Evolutionary conservation across 2,329 filamentous ascomycete species (phyloP), one percentile per base, ranked within the genome.

Genomic region (Aspergillus pseudoterreus): DNA sequence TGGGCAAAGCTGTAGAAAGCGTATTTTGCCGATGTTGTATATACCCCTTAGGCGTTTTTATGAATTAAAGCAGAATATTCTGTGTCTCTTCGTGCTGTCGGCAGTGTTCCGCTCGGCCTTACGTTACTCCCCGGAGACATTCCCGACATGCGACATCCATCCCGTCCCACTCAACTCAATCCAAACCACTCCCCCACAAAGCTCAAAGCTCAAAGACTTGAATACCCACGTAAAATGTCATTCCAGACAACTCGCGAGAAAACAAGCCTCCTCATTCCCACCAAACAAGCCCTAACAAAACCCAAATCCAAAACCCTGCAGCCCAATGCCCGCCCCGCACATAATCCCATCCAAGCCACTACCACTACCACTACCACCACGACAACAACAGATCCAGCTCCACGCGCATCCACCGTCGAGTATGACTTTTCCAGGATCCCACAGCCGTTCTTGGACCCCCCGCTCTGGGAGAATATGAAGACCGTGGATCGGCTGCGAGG

Each of bases 371-470:
- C 35, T 1, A 11, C 38, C 42, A 35, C 35, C 11, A 38, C 35
- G n/a, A 38, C 12, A 30, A 38, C 35, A 38, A 38, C 12, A 30
- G 35, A 38, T 17, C 9, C 35, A 11, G 6, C 35, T 17, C 5
- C 14, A 15, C 14, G 12, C 15, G 22, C 32, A 17, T 42, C 22
- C 14, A 52, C 53, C 11, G 61, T 64, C n/a, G 65, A 71, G 42
- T 62, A 69, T 46, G 59, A 72, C 43, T 69, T 71, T 14, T 66
- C 65, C 21, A 50, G 52, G 6, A 52, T 63, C 17, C 60, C 68
- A 32, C 70, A 73, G 54, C 72, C 69, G 19, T 74, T 75, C 48
- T 60, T 74, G 8, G 69, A 74, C 52, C 67, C 70, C 6, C 60
- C 55, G 5, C 44, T 57, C 9, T 66, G 71, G 57, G 66, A 68